Evolutionary conservation across 1,284 basidiomycete species (phyloP), one percentile per base, ranked within the genome.

Genomic region (Caloboletus inedulis): DNA sequence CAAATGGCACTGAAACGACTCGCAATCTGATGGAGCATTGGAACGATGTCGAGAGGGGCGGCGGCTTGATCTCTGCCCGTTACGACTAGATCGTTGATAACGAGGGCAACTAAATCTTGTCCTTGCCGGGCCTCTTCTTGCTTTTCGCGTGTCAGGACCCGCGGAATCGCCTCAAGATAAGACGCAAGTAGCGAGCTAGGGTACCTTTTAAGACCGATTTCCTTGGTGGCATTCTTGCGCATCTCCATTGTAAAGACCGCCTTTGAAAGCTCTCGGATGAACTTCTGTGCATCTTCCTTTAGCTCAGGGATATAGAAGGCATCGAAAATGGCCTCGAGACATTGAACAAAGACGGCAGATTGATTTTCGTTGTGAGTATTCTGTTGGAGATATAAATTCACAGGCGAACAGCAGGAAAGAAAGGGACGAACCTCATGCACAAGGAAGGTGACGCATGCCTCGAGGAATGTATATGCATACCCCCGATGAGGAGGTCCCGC

Each of bases 1-100:
- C 94, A 96, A 21, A 96, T 76, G 2, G 87, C 84, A 47, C 81
- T 85, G 72, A 96, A 89, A 14, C 91, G 82, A 56, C 81, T 82
- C 3, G 89, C 84, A 47, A 98, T 78, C 57, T 91, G 85, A 62
- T 91, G 85, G 43, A 96, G 72, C 47, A 88, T 82, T 19, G 74
- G 74, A 46, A 82, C 74, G 51, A 85, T 74, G 51, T 91, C 88
- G 48, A 79, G 76, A 45, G 66, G 68, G 29, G 70, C 72, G 41
- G 76, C 69, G 49, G 76, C 74, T 49, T 77, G 64, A 54, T 74
- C 72, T 37, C 72, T 72, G 12, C 77, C 78, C 71, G 84, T 75
- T 4, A 69, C 63, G 12, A 90, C 78, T 37, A 95, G 77, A 58
- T 92, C 87, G 48, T 79, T 74, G 42, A 95, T 77, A 54, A 94